Evolutionary conservation across 176 grass and related monocot species (phyloP).

Genomic region (Oryza coarctata): DNA sequence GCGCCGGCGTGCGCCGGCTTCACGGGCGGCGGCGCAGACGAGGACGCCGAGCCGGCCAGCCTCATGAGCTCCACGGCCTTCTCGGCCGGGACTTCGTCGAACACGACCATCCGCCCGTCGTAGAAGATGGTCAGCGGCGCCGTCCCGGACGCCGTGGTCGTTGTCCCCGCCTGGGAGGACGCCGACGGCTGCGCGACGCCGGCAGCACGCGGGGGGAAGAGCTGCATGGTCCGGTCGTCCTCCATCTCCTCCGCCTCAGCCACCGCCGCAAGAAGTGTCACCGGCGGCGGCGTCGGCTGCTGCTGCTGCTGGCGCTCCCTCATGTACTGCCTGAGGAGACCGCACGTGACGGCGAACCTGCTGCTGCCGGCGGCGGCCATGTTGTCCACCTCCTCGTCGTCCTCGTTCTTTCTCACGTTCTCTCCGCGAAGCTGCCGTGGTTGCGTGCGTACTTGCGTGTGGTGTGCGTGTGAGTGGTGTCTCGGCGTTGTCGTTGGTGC

Average conservation of each 20-base stretch:
- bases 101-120: conserved; percentile 47
- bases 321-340: conserved; percentile 49
- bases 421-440: background rate
- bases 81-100: conserved; percentile 52
- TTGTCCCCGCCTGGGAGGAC: too few species aligned
- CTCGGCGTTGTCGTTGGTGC: background rate
- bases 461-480: background rate
- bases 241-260: background rate
- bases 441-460: background rate
- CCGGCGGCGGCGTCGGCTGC: background rate
- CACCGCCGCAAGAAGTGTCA: conserved; percentile 6
- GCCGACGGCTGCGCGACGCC: background rate
- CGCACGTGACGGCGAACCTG: conserved; percentile 40
- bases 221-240: conserved; percentile 21
- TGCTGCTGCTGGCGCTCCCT: conserved; percentile 23
- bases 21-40: background rate
- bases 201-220: conserved; percentile 35
- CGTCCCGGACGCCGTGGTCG: background rate
- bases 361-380: conserved; percentile 13
- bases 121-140: conserved; percentile 74
- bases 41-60: background rate
- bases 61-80: conserved; percentile 53
- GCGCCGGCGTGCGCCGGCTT: background rate
- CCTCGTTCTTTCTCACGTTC: background rate
- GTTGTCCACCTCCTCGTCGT: background rate